phyloP scores from a whole-genome alignment of 2,329 filamentous ascomycete genomes.

The Neophaeococcomyces aloes region DNA sequence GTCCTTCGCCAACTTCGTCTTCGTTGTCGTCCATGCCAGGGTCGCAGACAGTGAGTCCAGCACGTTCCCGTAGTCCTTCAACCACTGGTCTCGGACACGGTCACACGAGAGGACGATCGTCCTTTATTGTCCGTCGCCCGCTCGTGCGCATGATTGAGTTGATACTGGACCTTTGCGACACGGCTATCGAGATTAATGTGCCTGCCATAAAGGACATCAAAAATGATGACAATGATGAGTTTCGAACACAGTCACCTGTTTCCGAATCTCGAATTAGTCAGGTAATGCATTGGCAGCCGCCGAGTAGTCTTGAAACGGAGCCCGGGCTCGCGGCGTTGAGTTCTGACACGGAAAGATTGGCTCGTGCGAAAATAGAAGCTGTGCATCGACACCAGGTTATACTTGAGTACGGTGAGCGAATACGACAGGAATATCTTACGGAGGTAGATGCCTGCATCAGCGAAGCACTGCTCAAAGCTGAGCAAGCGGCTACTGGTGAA shows the following conservation, averaged over 20 bases:
- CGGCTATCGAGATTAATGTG: slow-evolving; percentile 85
- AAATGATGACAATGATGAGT: slow-evolving; percentile 55
- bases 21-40: slow-evolving; percentile 58
- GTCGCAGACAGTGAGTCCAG: slow-evolving; percentile 49
- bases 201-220: slow-evolving; percentile 81
- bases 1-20: slow-evolving; percentile 54
- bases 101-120: slow-evolving; percentile 87
- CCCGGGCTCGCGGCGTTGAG: slow-evolving; percentile 81
- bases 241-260: slow-evolving; percentile 87
- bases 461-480: slow-evolving; percentile 79
- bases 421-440: slow-evolving; percentile 84
- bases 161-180: slow-evolving; percentile 89
- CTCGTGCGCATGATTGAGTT: slow-evolving; percentile 90
- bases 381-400: slow-evolving; percentile 85
- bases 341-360: slow-evolving; percentile 74
- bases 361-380: slow-evolving; percentile 82
- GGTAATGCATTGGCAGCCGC: slow-evolving; percentile 92
- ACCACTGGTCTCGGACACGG: slow-evolving; percentile 53
- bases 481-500: slow-evolving; percentile 73
- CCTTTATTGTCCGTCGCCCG: slow-evolving; percentile 82
- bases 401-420: slow-evolving; percentile 90
- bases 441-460: slow-evolving; percentile 94
- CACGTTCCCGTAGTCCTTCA: slow-evolving; percentile 54
- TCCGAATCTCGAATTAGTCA: slow-evolving; percentile 92
- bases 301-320: slow-evolving; percentile 82